A percentile compares a stretch with the other conserved stretches of the same genome.
Evolutionary conservation across 495 filamentous ascomycete genomes (phyloP).

Genomic region (Mycothermus thermophilus): DNA sequence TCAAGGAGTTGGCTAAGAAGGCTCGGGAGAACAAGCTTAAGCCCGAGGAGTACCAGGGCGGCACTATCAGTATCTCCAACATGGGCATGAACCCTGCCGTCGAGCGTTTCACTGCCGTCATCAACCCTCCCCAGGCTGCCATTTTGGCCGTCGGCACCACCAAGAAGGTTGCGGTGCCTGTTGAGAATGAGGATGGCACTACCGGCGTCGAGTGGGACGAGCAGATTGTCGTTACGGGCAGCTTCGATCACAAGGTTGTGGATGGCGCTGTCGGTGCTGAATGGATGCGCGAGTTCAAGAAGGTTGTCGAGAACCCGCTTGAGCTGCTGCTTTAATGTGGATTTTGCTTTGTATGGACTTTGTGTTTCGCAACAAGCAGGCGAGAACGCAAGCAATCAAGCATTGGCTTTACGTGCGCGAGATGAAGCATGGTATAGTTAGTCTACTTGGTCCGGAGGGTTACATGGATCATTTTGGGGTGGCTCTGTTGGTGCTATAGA

Average conservation of each 20-base stretch:
- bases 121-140: conserved; percentile 95
- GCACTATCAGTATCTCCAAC: conserved; percentile 98
- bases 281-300: conserved; percentile 95
- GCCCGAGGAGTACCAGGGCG: conserved; percentile 98
- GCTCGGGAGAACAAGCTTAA: conserved; percentile 96
- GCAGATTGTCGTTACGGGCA: conserved; percentile 83
- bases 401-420: too few relatives aligned
- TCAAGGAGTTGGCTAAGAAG: conserved; percentile 94
- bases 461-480: too few relatives aligned
- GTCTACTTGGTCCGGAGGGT: too few relatives aligned
- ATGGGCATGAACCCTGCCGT: conserved; percentile 99
- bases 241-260: conserved; percentile 93
- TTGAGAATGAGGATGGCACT: conserved; percentile 71
- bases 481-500: too few relatives aligned
- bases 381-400: too few relatives aligned
- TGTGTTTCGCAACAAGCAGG: too few relatives aligned
- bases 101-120: conserved; percentile 96
- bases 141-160: conserved; percentile 92
- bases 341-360: too few relatives aligned
- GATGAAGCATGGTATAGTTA: too few relatives aligned
- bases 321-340: conserved; percentile 66
- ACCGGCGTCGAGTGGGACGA: conserved; percentile 79
- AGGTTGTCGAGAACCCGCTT: conserved; percentile 90
- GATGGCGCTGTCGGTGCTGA: conserved; percentile 89
- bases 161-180: conserved; percentile 84